A percentile compares a stretch with the other conserved stretches of the same genome.
phyloP scores from a whole-genome alignment of 2,329 filamentous ascomycete genomes.

The Fusarium neocosmosporiellum region DNA sequence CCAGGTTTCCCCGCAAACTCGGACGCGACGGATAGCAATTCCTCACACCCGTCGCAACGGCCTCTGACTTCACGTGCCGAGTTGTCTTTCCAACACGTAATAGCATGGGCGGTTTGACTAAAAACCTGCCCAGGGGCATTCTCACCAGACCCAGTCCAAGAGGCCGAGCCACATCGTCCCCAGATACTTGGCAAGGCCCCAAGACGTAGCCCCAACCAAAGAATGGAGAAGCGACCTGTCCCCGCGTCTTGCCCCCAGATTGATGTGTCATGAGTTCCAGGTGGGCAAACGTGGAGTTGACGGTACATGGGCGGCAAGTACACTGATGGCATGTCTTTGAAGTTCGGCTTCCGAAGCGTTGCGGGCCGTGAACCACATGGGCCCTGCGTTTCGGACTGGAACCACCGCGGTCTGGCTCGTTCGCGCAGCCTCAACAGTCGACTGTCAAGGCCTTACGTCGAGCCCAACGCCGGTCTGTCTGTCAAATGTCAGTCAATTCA shows the following conservation, averaged over 20 bases:
- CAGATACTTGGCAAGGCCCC: conserved; percentile 33
- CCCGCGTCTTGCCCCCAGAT: conserved; percentile 31
- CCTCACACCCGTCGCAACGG: conserved; percentile 19
- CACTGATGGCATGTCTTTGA: conserved; percentile 4
- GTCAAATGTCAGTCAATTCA: neutral
- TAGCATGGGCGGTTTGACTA: conserved; percentile 41
- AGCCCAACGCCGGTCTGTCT: conserved; percentile 3
- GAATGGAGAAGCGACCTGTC: conserved; percentile 26
- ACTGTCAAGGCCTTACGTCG: conserved; percentile 13
- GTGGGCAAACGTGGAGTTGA: conserved; percentile 20
- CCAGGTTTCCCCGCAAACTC: conserved; percentile 45
- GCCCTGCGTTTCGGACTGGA: conserved; percentile 22
- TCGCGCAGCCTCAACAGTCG: conserved; percentile 18
- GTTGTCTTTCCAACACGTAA: conserved; percentile 41
- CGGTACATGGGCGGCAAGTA: conserved; percentile 13
- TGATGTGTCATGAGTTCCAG: conserved; percentile 37
- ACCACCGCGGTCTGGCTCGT: conserved; percentile 28
- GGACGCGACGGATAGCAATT: conserved; percentile 15
- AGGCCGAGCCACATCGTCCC: conserved; percentile 36
- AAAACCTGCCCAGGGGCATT: conserved; percentile 28
- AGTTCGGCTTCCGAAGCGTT: conserved; percentile 20
- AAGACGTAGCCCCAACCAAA: conserved; percentile 24
- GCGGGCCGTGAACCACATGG: conserved; percentile 7
- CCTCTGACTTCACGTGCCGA: conserved; percentile 35
- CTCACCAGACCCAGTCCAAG: conserved; percentile 28